These are phyloP conservation scores for Pseudogymnoascus sp. DNA, from an alignment of 2,329 filamentous ascomycete genomes.

Conservation along the genomic window DNA sequence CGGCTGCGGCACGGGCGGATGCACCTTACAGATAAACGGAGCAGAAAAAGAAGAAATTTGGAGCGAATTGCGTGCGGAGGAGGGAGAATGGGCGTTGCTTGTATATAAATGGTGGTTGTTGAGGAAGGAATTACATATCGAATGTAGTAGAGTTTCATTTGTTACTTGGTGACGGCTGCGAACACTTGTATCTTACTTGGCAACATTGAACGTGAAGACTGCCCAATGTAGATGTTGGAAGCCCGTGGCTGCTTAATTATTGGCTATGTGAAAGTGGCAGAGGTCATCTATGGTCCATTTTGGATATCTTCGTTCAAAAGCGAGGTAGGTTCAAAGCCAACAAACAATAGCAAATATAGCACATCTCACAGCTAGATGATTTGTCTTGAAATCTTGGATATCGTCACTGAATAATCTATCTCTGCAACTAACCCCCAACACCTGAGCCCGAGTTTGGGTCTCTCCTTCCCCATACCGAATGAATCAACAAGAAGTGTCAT, in stretches of 20 bases:
- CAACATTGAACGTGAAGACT: not conserved
- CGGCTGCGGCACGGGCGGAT: slow-evolving; percentile 86
- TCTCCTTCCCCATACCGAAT: not conserved
- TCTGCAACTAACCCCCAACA: not conserved
- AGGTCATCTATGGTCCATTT: not conserved
- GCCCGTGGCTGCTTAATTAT: not conserved
- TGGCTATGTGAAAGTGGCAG: not conserved
- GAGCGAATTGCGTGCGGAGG: not conserved
- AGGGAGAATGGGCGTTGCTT: slow-evolving; percentile 5
- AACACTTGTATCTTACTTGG: not conserved
- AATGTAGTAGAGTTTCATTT: slow-evolving; percentile 8
- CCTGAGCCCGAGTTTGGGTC: too few species aligned
- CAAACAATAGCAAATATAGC: not conserved
- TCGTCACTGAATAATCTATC: not conserved
- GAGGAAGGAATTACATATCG: slow-evolving; percentile 5
- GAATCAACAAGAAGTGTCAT: not conserved
- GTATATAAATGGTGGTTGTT: slow-evolving; percentile 1
- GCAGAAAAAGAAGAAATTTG: not conserved
- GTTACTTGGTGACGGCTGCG: not conserved
- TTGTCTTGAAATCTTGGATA: not conserved
- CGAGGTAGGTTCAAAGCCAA: not conserved
- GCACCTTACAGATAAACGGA: slow-evolving; percentile 73
- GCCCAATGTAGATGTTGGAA: not conserved
- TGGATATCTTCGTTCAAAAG: not conserved
- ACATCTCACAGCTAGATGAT: not conserved